Evolutionary conservation across 1,284 basidiomycete species (phyloP).

Genomic region (Uromyces viciae-fabae): DNA sequence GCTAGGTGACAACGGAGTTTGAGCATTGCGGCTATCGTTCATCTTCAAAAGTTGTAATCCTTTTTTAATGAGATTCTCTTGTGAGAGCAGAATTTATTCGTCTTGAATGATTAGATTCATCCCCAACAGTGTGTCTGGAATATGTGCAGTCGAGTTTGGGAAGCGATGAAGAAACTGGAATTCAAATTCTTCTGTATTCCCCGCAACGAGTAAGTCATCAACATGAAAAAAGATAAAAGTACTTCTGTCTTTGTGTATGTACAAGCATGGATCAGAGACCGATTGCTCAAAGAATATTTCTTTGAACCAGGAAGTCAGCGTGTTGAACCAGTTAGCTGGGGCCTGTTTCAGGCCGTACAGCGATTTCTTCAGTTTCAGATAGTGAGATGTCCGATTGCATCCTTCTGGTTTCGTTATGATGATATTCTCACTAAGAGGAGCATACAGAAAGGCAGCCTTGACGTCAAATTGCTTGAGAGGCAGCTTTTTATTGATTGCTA

Average conservation of each 20-base stretch:
- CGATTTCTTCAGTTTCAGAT: neutral
- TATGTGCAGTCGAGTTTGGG: neutral
- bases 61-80: too few relatives aligned
- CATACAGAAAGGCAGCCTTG: neutral
- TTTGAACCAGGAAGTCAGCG: too few relatives aligned
- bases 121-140: neutral
- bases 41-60: too few relatives aligned
- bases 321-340: neutral
- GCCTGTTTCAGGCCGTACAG: constrained; percentile 2
- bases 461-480: constrained; percentile 5
- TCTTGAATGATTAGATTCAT: too few relatives aligned
- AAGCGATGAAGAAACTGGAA: neutral
- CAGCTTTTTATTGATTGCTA: too few relatives aligned
- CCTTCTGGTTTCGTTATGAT: neutral
- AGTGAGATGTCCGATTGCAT: neutral
- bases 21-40: too few relatives aligned
- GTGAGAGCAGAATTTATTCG: too few relatives aligned
- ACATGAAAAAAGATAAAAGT: neutral
- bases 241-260: neutral
- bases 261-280: too few relatives aligned
- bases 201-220: neutral
- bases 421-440: neutral
- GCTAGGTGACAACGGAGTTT: too few relatives aligned
- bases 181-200: too few relatives aligned
- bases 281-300: neutral